Base-by-base conservation (phyloP, 108 stramenopile genomes). In the Nannochloropsis granulata region DNA sequence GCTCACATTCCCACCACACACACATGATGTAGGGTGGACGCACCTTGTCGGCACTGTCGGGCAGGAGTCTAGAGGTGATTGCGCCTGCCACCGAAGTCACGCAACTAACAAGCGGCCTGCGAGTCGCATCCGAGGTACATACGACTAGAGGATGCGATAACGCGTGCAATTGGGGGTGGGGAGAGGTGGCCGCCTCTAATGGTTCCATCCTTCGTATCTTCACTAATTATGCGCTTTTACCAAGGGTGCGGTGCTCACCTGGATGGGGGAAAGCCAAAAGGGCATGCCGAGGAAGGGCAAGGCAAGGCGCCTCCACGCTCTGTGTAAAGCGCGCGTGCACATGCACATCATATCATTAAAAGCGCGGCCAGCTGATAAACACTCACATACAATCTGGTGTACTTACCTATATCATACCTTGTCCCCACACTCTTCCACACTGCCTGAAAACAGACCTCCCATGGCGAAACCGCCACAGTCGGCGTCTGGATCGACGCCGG, bases 401-500 rank as follows among this genome's bases (percentile, higher is more conserved):
- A 81, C 12, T 3, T 0, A 83, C 12, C 19, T 7, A 2, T 26
- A 3, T 56, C 11, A n/a, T 2, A 42, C 44, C 8, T 12, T 78
- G 24, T 16, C 24, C 13, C 13, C 25, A 16, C 25, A 23, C 85
- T 13, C 19, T 34, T 16, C 8, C 8, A 56, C 26, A 83, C 16
- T 12, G 8, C 25, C 13, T 23, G 12, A 23, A 42, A 23, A 12
- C 43, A 88, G 85, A 88, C 84, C n/a, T 86, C 79, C 43, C 90
- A 92, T 83, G 92, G 91, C n/a, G 92, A 91, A 26, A 92, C 92
- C 23, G 92, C 91, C 12, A 88, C 91, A 13, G 90, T 92, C 13
- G 92, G 92, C 34, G 92, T 92, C 56, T 92, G 89, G 89, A 92
- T 92, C 43, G 91, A 92, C 82, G 90, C 91, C 12, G 92, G 92